A percentile compares a stretch with the other conserved stretches of the same genome.
Evolutionary conservation across 106 monocot species (phyloP).

Genomic region (Platanthera guangdongensis): DNA sequence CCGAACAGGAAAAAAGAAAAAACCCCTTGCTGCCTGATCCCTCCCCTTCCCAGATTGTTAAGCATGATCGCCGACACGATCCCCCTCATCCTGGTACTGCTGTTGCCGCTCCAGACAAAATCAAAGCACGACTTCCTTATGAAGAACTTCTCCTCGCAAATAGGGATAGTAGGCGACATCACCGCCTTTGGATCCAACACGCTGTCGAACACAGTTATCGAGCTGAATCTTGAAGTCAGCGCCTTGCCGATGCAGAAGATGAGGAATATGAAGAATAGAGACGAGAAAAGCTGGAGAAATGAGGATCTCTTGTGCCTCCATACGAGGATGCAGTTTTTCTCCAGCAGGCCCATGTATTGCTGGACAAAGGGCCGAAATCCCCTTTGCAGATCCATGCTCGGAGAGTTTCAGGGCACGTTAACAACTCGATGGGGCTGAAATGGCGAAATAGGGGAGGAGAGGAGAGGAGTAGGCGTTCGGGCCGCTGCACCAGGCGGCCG

Average conservation of each 20-base stretch:
- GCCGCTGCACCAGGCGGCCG: too few relatives aligned
- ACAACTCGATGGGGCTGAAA: too few relatives aligned
- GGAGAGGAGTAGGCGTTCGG: too few relatives aligned
- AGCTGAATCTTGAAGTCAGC: slow-evolving; percentile 29
- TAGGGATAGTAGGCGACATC: slow-evolving; percentile 56
- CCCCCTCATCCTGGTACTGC: slow-evolving; percentile 24
- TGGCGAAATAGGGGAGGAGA: too few relatives aligned
- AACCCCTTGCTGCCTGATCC: too few relatives aligned
- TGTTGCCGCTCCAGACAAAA: slow-evolving; percentile 77
- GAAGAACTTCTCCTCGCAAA: slow-evolving; percentile 82
- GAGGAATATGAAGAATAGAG: slow-evolving; percentile 86
- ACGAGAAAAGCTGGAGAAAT: slow-evolving; percentile 69
- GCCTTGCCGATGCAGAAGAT: slow-evolving; percentile 87
- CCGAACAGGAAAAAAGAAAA: too few relatives aligned
- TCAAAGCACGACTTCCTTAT: slow-evolving; percentile 69
- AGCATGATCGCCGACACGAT: slow-evolving; percentile 59
- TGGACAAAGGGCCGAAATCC: slow-evolving; percentile 49
- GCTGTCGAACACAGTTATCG: slow-evolving; percentile 37
- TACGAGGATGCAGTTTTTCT: slow-evolving; percentile 72
- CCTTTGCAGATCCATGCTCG: slow-evolving; percentile 40
- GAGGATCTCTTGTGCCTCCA: slow-evolving; percentile 73
- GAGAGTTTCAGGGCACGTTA: too few relatives aligned
- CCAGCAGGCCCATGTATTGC: slow-evolving; percentile 50
- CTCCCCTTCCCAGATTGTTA: slow-evolving; percentile 75
- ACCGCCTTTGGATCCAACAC: slow-evolving; percentile 48